Conservation (phyloP, 495 filamentous ascomycete species). For the Chaetomium cochliodes region DNA sequence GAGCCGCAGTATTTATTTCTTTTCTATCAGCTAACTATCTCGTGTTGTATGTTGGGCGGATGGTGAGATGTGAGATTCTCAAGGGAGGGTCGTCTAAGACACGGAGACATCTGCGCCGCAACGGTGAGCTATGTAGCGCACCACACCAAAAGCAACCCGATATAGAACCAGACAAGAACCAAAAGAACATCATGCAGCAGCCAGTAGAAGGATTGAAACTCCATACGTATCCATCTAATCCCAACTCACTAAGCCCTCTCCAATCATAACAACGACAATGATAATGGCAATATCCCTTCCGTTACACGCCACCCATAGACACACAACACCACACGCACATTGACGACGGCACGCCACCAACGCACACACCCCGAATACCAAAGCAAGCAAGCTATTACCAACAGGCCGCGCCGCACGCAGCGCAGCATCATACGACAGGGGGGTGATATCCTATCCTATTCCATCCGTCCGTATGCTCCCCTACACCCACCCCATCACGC, state of each 20-base stretch:
- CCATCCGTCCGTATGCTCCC: background rate
- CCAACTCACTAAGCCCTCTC: background rate
- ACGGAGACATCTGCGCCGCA: too few species aligned
- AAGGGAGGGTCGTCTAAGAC: too few species aligned
- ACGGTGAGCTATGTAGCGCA: too few species aligned
- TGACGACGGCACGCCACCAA: slow-evolving; percentile 1
- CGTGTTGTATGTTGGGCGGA: too few species aligned
- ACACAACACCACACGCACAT: background rate
- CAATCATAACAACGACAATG: background rate
- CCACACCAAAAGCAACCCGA: too few species aligned
- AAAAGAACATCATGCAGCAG: background rate
- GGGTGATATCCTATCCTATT: background rate
- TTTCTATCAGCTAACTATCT: too few species aligned
- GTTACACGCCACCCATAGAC: background rate
- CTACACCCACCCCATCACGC: too few species aligned
- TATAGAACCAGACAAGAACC: background rate
- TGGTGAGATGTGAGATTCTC: too few species aligned
- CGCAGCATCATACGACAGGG: background rate
- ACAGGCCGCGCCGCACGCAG: background rate
- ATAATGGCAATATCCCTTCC: background rate
- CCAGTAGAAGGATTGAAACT: background rate
- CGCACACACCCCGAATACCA: background rate
- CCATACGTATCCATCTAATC: slow-evolving; percentile 2
- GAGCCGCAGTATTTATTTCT: too few species aligned
- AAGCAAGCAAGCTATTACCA: slow-evolving; percentile 1